Base-by-base conservation (phyloP, 108 stramenopile species). In the Thalassiosira profunda region DNA sequence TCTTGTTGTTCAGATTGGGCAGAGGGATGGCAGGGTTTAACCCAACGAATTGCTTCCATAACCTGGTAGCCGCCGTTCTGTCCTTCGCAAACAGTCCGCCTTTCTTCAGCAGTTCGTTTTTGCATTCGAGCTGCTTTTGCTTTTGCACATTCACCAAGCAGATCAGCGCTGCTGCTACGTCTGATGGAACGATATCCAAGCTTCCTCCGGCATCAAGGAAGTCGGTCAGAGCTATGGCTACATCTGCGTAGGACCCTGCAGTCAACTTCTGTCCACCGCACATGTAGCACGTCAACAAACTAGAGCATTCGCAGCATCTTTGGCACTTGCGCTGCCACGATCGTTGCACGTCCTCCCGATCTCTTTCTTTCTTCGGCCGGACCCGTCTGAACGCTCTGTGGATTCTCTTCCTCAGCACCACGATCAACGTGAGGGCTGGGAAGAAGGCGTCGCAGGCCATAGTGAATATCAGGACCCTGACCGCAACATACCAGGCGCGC, bases 221-320 rank as follows among this genome's bases (percentile, higher is more conserved):
- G 59, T 93, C 90, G 14, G 95, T 82, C 68, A 96, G 43, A 7
- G 89, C 90, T 25, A 84, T 64, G 2, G 94, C 88, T 0, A 92
- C 84, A 57, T 90, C 86, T 14, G 62, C 77, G 70, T 88, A 90
- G 52, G 67, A 56, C 28, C 66, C 63, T 10, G 72, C 58, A 14
- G 77, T 54, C 35, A 89, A 58, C 15, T 90, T 86, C 29, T 82
- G 76, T 33, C 94, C 94, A 14, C 94, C 94, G 70, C 93, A 96
- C 38, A 96, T 38, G 59, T 82, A 96, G 55, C 94, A 96, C 9
- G 91, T 96, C 43, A 81, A 61, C 10, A 82, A 51, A 0, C 73
- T 58, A 14, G 83, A 58, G 36, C 81, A 91, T 52, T 88, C 80
- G 66, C 88, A 94, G 5, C 56, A 67, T 20, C 58, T 45, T 29